Evolutionary conservation across 768 basidiomycete genomes (phyloP).

Genomic region (Lepiota subincarnata): DNA sequence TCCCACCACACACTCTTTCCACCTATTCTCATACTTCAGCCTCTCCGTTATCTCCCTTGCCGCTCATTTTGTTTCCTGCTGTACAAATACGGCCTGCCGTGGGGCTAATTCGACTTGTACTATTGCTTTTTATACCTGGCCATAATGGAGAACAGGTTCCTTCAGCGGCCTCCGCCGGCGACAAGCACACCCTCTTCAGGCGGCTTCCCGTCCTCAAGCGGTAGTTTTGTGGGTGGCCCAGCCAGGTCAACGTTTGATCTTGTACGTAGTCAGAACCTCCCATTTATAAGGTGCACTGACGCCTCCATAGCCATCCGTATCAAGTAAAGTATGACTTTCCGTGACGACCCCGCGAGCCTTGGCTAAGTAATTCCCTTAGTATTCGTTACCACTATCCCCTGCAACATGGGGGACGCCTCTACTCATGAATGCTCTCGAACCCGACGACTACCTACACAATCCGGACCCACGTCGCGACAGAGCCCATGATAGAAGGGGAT

Average conservation of each 20-base stretch:
- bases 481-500: conserved; percentile 47
- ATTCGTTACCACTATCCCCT: conserved; percentile 36
- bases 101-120: not conserved
- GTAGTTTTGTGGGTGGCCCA: not conserved
- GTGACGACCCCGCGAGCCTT: not conserved
- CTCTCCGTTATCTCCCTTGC: not conserved
- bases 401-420: conserved; percentile 44
- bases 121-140: not conserved
- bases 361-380: conserved; percentile 17
- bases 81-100: not conserved
- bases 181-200: conserved; percentile 11
- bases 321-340: conserved; percentile 23
- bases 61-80: not conserved
- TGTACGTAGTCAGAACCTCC: conserved; percentile 5
- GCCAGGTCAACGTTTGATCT: conserved; percentile 12
- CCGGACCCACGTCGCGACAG: conserved; percentile 52
- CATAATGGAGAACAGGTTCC: conserved; percentile 8
- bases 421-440: conserved; percentile 37
- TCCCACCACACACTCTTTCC: too few species aligned
- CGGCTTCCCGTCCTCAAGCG: not conserved
- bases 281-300: not conserved
- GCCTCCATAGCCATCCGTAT: conserved; percentile 17
- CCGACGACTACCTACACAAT: conserved; percentile 57
- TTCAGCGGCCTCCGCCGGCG: conserved; percentile 3
- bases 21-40: not conserved